Evolutionary conservation across 805 yeast species (phyloP), one percentile per base, ranked within the genome.

Genomic region (Nakazawaea ishiwadae): DNA sequence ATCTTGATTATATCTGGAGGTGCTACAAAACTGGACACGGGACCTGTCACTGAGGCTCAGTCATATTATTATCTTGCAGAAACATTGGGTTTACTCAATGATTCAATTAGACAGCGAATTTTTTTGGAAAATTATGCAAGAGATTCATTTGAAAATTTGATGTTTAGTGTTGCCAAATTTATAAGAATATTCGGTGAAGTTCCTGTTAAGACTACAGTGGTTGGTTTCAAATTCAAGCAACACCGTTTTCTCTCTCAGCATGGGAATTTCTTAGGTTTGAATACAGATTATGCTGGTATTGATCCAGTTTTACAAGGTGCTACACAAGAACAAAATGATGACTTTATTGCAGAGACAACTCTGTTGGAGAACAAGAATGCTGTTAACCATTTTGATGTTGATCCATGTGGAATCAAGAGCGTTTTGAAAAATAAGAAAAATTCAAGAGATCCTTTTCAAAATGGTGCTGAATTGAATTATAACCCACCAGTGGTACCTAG

Each of bases 91-190:
- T 37, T 47, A 44, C 48, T 41, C 30, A 33, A 23, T 24, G 35
- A 35, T 16, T 20, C 44, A 28, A 29, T 37, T 30, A 32, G 24
- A 11, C 30, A 15, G n/a, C 35, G 65, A 35, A 58, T 81, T 0
- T 46, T 65, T 5, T 60, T 79, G 1, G 96, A 86, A 52, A 90
- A 83, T 49, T 81, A 58, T 55, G 88, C 95, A 0, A 62, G 87
- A 30, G 95, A 86, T 57, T 84, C 93, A 1, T 81, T 81, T 54
- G 95, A 86, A 53, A 86, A 86, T 56, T 73, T 85, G 5, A 45
- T 84, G 3, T 84, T 77, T 56, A 76, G 83, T 48, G 48, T 82
- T 2, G 65, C 73, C 27, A 61, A 77, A 39, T 84, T 69, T 53
- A 56, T 70, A 23, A 78, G 80, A 48, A 45, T 69, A 2, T 55